phyloP scores from a whole-genome alignment of 352 stramenopile species.

The Pythium oligandrum region DNA sequence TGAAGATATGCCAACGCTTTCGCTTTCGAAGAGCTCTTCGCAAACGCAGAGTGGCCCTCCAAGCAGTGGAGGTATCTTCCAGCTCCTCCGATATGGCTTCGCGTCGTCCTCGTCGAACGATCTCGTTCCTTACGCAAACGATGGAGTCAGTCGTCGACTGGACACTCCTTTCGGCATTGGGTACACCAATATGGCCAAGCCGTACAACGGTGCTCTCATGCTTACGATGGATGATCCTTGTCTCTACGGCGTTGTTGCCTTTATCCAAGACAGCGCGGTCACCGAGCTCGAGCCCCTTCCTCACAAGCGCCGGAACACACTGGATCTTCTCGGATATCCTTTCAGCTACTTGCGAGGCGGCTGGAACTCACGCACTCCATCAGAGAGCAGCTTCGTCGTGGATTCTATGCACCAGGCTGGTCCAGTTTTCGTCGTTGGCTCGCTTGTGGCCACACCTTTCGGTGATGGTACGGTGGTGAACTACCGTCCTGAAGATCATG shows the following conservation, averaged over 20 bases:
- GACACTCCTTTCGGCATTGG: conserved; percentile 58
- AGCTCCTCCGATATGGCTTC: conserved; percentile 61
- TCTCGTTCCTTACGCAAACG: conserved; percentile 32
- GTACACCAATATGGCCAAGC: conserved; percentile 39
- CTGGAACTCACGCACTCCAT: conserved; percentile 17
- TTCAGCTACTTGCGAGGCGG: conserved; percentile 62
- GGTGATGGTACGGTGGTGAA: conserved; percentile 50
- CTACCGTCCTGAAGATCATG: conserved; percentile 38
- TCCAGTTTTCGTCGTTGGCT: conserved; percentile 34
- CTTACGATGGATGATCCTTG: conserved; percentile 43
- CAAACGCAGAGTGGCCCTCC: conserved; percentile 3
- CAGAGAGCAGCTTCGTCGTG: conserved; percentile 16
- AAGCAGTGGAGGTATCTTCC: conserved; percentile 56
- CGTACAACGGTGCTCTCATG: conserved; percentile 43
- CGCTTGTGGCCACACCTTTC: conserved; percentile 59
- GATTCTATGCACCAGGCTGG: background rate
- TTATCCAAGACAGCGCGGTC: conserved; percentile 34
- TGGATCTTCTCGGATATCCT: conserved; percentile 66
- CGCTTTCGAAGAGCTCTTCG: conserved; percentile 15
- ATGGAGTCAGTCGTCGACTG: conserved; percentile 35
- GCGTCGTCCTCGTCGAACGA: conserved; percentile 12
- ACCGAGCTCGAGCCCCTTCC: conserved; percentile 28
- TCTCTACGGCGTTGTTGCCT: conserved; percentile 38
- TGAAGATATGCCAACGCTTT: conserved; percentile 32
- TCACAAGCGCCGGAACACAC: conserved; percentile 46